Base-by-base conservation (phyloP, 2,329 filamentous ascomycete species). In the Didymosphaeria variabile region DNA sequence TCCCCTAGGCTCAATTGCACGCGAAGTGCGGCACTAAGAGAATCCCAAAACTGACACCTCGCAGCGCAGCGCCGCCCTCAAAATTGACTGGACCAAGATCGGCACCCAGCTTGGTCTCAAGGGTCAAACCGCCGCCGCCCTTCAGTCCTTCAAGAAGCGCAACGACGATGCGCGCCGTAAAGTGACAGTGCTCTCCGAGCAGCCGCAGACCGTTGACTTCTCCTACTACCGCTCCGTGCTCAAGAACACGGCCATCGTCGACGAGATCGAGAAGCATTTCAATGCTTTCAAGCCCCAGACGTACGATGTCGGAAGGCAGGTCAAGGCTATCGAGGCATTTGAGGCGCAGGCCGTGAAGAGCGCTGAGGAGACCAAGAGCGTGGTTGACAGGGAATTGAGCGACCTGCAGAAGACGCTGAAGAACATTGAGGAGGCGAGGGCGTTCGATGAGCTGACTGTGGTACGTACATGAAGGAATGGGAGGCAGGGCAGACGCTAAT, bases 51-150 rank as follows among this genome's bases (percentile, higher is more conserved):
- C 74, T 76, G 72, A 79, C 70, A 60, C 63, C 66, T 65, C 67
- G 81, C 82, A 98, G 94, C 91, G 93, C 88, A 97, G 93, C 88
- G 94, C 94, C 87, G 94, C 94, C 83, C 89, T 96, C 84, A 99
- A 98, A 89, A 89, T 99, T 87, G 95, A 99, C 90, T 99, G 95
- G 95, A 89, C 89, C 85, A 95, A 96, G 86, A 89, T 99, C 79
- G 91, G 91, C 83, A 89, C 88, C 84, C 96, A 94, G 79, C 93
- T 99, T 77, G 94, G 94, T 81, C 93, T 99, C 82, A 92, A 92
- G 82, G 95, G 95, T 81, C 92, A 93, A 85, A 99, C 95, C 72
- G 94, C 92, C 72, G 84, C 90, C 76, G 91, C 94, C 65, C 93
- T 99, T 65, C 91, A 94, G 81, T 88, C 92, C 70, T 99, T 99